Evolutionary conservation across 805 yeast species (phyloP).

Genomic region (Zygotorulaspora sp.): DNA sequence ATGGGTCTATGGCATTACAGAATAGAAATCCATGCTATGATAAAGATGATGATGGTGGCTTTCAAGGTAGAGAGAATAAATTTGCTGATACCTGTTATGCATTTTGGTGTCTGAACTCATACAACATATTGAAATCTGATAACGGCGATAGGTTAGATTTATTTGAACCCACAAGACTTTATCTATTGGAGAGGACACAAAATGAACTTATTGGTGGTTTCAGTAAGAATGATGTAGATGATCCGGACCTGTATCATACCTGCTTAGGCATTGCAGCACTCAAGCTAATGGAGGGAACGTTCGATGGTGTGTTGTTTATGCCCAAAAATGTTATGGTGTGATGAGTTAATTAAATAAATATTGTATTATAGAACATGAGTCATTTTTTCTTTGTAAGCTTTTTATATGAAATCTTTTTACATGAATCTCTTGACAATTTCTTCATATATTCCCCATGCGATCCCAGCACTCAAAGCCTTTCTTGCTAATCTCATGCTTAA

Average conservation of each 20-base stretch:
- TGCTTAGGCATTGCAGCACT: slow-evolving; percentile 57
- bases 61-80: slow-evolving; percentile 84
- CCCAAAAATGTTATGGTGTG: slow-evolving; percentile 13
- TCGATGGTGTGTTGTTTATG: slow-evolving; percentile 31
- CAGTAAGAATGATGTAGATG: slow-evolving; percentile 56
- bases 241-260: slow-evolving; percentile 69
- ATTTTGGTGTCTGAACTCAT: slow-evolving; percentile 72
- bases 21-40: slow-evolving; percentile 39
- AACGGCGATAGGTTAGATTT: slow-evolving; percentile 35
- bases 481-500: slow-evolving; percentile 72
- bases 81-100: slow-evolving; percentile 82
- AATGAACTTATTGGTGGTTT: slow-evolving; percentile 70
- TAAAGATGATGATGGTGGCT: slow-evolving; percentile 61
- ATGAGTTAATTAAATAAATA: neutral
- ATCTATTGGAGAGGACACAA: slow-evolving; percentile 54
- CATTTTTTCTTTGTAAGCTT: too few relatives aligned
- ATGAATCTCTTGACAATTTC: slow-evolving; percentile 55
- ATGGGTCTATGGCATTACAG: slow-evolving; percentile 20
- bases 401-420: too few relatives aligned
- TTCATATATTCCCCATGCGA: slow-evolving; percentile 96
- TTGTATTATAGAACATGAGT: too few relatives aligned
- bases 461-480: slow-evolving; percentile 88
- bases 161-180: slow-evolving; percentile 36
- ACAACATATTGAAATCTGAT: slow-evolving; percentile 34
- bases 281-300: slow-evolving; percentile 34